phyloP scores from a whole-genome alignment of 108 stramenopile species.

The Skeletonema potamos region DNA sequence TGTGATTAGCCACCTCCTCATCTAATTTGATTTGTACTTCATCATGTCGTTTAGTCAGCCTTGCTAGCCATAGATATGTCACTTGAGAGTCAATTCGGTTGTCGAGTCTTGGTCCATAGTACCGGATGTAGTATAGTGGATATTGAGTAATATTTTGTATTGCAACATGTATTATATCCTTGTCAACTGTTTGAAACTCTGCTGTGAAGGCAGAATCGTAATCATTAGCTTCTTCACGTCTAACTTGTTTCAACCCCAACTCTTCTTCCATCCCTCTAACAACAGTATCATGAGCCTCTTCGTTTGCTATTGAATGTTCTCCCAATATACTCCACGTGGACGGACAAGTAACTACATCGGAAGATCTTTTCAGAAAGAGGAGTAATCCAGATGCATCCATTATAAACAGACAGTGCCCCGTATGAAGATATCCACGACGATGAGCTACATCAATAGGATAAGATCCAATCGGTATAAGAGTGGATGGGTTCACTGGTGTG shows the following conservation, averaged over 20 bases:
- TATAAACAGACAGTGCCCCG: conserved; percentile 26
- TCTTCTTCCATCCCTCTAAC: conserved; percentile 42
- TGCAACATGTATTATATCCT: not conserved
- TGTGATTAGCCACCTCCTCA: conserved; percentile 43
- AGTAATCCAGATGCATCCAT: conserved; percentile 25
- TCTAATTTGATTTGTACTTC: conserved; percentile 32
- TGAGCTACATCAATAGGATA: conserved; percentile 36
- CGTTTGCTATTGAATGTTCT: conserved; percentile 32
- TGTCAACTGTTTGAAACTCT: not conserved
- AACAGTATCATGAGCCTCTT: conserved; percentile 12
- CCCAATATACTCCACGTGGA: conserved; percentile 46
- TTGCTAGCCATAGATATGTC: conserved; percentile 42
- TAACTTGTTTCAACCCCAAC: conserved; percentile 9
- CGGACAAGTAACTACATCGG: conserved; percentile 44
- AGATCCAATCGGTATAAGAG: conserved; percentile 7
- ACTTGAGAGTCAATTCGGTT: conserved; percentile 47
- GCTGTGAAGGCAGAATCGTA: not conserved
- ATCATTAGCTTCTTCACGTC: not conserved
- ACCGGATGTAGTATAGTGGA: conserved; percentile 45
- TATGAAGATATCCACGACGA: conserved; percentile 34
- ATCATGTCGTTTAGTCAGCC: conserved; percentile 17
- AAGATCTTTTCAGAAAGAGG: conserved; percentile 38
- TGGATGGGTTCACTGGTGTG: conserved; percentile 43
- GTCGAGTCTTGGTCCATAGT: conserved; percentile 42
- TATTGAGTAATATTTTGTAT: conserved; percentile 35